Evolutionary conservation across 179 eudicot species (phyloP), one percentile per base, ranked within the genome.

Genomic region (Spinacia oleracea): DNA sequence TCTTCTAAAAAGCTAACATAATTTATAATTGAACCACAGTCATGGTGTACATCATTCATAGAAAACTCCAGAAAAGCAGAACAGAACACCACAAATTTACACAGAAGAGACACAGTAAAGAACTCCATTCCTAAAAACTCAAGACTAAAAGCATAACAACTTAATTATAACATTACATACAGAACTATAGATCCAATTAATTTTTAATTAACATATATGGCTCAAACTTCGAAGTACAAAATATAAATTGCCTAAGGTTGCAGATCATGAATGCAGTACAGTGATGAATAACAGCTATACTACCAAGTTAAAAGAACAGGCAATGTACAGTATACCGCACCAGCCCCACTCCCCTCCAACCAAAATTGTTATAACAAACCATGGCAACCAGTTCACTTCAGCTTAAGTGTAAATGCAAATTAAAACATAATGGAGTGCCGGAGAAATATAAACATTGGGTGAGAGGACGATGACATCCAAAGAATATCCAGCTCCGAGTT

Each of bases 401-500:
- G 7, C 65, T 72, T 53, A 9, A 25, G 43, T 56, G 67, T 42
- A 27, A 38, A 69, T 20, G 51, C 20, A 16, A 38, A 67, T 21
- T 8, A 42, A 32, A 43, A 70, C 16, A 55, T 43, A 27, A 59
- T 20, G 34, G 38, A 59, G 14, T 38, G 58, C 69, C 68, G 21
- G 56, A 25, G 21, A 56, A 53, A 68, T 34, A n/a, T 32, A 46
- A 46, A 51, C 18, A 51, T 27, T 18, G 27, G 8, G 73, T 65
- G 59, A 12, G 16, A 25, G n/a, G 34, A 53, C 38, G 1, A 9
- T 31, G 40, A 10, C 1, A 7, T 4, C 16, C n/a, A 50, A 5
- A 65, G 50, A 70, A 59, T 12, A 56, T 75, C 42, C 34, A 70
- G 60, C 76, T 78, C 21, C 27, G 18, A 9, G 16, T 32, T 34